These are phyloP conservation scores for Mayamaea pseudoterrestris DNA, from an alignment of 108 stramenopile genomes.

Conservation along the genomic window DNA sequence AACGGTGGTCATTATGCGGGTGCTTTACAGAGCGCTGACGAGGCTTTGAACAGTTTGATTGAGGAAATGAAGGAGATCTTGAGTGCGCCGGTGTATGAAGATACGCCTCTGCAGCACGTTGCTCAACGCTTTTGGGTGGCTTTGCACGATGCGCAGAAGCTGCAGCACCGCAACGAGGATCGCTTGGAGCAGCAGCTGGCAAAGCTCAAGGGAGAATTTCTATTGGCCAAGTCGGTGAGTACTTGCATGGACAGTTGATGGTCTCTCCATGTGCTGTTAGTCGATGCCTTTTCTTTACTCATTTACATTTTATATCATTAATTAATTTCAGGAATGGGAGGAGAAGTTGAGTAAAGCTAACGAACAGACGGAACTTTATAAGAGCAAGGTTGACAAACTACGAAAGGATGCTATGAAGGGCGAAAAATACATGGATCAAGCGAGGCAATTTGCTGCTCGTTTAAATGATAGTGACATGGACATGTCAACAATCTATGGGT, in stretches of 20 bases:
- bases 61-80: constrained; percentile 85
- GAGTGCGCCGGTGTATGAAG: constrained; percentile 64
- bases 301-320: constrained; percentile 3
- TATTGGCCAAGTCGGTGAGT: constrained; percentile 70
- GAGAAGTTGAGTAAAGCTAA: constrained; percentile 32
- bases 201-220: constrained; percentile 72
- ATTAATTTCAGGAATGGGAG: constrained; percentile 49
- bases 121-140: constrained; percentile 63
- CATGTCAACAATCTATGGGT: constrained; percentile 2
- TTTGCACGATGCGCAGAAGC: constrained; percentile 46
- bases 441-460: constrained; percentile 7
- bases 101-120: constrained; percentile 59
- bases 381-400: constrained; percentile 25
- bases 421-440: constrained; percentile 25
- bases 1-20: constrained; percentile 2
- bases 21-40: constrained; percentile 59
- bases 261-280: constrained; percentile 3
- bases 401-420: constrained; percentile 8
- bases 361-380: constrained; percentile 23
- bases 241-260: neutral
- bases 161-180: constrained; percentile 46
- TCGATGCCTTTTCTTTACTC: constrained; percentile 1
- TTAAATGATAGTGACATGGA: constrained; percentile 2
- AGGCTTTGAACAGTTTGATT: constrained; percentile 53
- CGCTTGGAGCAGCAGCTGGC: constrained; percentile 62